Conservation (phyloP, 169 alveolate genomes). For the Cyclospora cayetanensis region DNA sequence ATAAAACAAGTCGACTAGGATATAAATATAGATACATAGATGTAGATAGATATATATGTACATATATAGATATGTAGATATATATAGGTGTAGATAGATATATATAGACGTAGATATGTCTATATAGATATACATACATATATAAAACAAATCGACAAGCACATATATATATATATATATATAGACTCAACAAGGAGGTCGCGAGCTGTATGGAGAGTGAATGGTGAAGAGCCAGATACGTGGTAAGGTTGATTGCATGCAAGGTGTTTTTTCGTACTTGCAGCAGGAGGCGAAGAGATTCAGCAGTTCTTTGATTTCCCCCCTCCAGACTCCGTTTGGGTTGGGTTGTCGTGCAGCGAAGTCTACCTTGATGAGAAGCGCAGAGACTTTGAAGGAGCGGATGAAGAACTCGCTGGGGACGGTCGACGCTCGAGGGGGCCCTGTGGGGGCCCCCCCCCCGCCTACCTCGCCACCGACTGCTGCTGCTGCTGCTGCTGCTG, state of each 20-base stretch:
- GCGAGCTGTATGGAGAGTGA: no score
- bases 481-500: not conserved
- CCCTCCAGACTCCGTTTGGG: not conserved
- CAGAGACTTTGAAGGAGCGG: not conserved
- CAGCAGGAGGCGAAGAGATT: slow-evolving; percentile 28
- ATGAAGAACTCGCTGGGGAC: not conserved
- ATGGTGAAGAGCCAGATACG: no score
- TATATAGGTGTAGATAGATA: no score
- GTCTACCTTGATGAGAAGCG: not conserved
- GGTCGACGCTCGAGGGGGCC: not conserved
- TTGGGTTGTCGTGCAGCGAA: slow-evolving; percentile 5
- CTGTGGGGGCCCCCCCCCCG: not conserved
- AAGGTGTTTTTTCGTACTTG: not conserved
- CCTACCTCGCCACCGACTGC: not conserved
- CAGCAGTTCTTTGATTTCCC: not conserved
- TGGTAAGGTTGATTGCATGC: no score
- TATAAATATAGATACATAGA: no score
- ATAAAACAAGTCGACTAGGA: no score
- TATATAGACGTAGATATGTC: no score
- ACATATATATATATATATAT: no score
- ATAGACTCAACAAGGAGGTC: no score
- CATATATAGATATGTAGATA: no score
- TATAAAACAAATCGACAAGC: not conserved
- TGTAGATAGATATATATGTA: no score
- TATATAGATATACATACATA: no score